phyloP scores from a whole-genome alignment of 345 rosid species.

The Aquilaria yunnanensis region DNA sequence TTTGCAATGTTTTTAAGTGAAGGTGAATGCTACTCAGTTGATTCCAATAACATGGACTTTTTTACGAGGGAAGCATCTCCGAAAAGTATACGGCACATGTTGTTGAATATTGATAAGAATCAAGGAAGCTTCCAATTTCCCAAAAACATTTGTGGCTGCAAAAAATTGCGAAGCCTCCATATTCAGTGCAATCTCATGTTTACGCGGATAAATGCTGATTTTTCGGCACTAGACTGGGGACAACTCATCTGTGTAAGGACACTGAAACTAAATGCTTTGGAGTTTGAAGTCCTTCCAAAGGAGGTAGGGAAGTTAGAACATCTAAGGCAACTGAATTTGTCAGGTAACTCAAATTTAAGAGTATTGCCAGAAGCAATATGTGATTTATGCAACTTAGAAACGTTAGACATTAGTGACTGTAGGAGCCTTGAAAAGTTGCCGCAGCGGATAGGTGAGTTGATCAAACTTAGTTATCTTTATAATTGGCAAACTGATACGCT shows the following conservation, averaged over 20 bases:
- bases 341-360: neutral
- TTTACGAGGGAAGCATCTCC: neutral
- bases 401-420: too few relatives aligned
- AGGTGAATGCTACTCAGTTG: slow-evolving; percentile 7
- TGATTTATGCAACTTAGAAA: too few relatives aligned
- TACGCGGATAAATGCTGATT: too few relatives aligned
- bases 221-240: too few relatives aligned
- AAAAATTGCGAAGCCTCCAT: slow-evolving; percentile 18
- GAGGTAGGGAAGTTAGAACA: slow-evolving; percentile 10
- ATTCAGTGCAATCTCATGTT: too few relatives aligned
- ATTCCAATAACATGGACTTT: neutral
- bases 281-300: too few relatives aligned
- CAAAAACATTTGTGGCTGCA: neutral
- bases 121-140: neutral
- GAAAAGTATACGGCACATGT: slow-evolving; percentile 13
- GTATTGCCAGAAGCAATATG: slow-evolving; percentile 13
- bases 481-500: too few relatives aligned
- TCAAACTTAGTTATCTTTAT: too few relatives aligned
- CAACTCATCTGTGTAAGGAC: too few relatives aligned
- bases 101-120: neutral
- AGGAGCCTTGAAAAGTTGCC: too few relatives aligned
- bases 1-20: slow-evolving; percentile 17
- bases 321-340: slow-evolving; percentile 17
- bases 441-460: too few relatives aligned
- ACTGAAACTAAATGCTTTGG: too few relatives aligned